These are phyloP conservation scores for Neoconidiobolus thromboides DNA, from an alignment of 371 early-diverging fungal species.

Conservation along the genomic window DNA sequence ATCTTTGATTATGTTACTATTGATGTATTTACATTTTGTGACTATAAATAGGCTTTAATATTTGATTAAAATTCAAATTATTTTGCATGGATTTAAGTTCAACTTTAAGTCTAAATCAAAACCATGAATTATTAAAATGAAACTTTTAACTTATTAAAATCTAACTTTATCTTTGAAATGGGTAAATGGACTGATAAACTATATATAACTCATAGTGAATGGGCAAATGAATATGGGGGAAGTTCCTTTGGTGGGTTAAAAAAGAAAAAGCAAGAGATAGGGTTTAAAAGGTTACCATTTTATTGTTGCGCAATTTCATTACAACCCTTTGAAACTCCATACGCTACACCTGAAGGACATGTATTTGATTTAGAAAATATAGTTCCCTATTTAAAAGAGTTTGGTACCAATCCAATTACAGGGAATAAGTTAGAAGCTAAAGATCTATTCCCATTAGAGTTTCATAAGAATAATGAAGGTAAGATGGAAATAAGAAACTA, in stretches of 20 bases:
- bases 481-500: background rate
- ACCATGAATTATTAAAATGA: too few species aligned
- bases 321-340: constrained; percentile 69
- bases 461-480: constrained; percentile 60
- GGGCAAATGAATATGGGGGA: constrained; percentile 62
- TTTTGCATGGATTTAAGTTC: too few species aligned
- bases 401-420: constrained; percentile 71
- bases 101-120: too few species aligned
- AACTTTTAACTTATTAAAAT: too few species aligned
- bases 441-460: constrained; percentile 53
- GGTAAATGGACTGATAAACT: constrained; percentile 10
- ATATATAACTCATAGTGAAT: constrained; percentile 79
- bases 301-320: constrained; percentile 72
- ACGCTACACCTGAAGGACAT: constrained; percentile 69
- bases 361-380: constrained; percentile 81
- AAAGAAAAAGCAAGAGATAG: constrained; percentile 18
- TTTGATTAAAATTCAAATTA: too few species aligned
- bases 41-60: too few species aligned
- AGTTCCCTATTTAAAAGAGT: constrained; percentile 65
- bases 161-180: too few species aligned
- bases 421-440: constrained; percentile 55
- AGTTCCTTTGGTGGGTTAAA: constrained; percentile 38
- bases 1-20: too few species aligned
- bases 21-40: too few species aligned
- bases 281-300: constrained; percentile 58